Base-by-base conservation (phyloP, 116 monocot species). In the Zostera marina region DNA sequence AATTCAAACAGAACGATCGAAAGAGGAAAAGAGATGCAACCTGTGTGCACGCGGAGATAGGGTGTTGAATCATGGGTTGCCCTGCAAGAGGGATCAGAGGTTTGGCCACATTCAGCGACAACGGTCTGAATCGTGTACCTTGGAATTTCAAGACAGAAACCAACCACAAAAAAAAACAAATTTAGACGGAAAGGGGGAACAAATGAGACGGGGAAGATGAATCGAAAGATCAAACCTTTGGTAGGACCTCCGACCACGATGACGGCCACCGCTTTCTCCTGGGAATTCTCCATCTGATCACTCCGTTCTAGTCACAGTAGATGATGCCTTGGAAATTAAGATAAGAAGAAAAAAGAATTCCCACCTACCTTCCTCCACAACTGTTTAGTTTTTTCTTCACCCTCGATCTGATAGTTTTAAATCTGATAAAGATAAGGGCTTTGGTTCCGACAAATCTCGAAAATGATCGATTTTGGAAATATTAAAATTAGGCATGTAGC, bases 31-130 rank as follows among this genome's bases (percentile, higher is more conserved):
- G 54, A 9, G 43, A 58, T 4, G 22, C n/a, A 4, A 59, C 59
- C 44, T 59, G 76, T 60, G 70, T 66, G 70, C 91, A 91, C 47
- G 91, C 85, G 22, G 81, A 74, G 59, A 91, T 85, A 1, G 91
- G 91, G 53, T 91, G 91, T 10, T 91, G 76, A 42, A 91, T 70
- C 91, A 91, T 91, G 21, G 91, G 85, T 70, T 91, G 91, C 47
- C 91, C 91, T 2, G 91, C 91, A 22, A 91, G 49, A 3, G 91
- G 85, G 52, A 91, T 77, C 44, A 91, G 74, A 45, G 91, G 85
- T 76, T 91, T 85, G 58, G 91, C 85, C 5, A 91, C 79, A 56
- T 91, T 84, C 44, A 91, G 53, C 22, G 91, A 91, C 56, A 91
- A 70, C 16, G 85, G 85, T 66, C 91, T 48, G 70, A 91, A 91